Percentiles rank a stretch among this genome's conserved stretches.
Evolutionary conservation across 2,329 filamentous ascomycete species (phyloP).

Genomic region (Cucurbitaria berberidis): DNA sequence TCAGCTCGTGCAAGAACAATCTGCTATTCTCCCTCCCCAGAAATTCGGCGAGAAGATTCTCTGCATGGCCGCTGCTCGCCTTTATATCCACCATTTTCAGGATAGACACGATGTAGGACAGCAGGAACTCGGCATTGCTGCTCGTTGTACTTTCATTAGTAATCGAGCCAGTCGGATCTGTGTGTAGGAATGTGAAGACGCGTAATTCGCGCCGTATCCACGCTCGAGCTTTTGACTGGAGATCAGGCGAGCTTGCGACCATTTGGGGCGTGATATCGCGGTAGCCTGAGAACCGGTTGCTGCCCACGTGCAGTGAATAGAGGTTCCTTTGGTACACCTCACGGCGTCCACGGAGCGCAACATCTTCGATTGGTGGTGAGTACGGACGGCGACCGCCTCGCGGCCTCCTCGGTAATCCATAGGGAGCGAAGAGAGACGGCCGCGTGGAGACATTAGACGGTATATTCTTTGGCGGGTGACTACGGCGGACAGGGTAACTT

Average conservation of each 20-base stretch:
- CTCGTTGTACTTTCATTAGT: slow-evolving; percentile 45
- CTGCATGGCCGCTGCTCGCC: slow-evolving; percentile 77
- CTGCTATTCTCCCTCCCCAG: slow-evolving; percentile 74
- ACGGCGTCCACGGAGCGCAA: slow-evolving; percentile 66
- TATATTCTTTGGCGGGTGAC: slow-evolving; percentile 14
- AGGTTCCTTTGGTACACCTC: slow-evolving; percentile 74
- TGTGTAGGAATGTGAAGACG: slow-evolving; percentile 77
- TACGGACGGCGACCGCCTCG: slow-evolving; percentile 23
- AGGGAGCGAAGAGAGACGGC: slow-evolving; percentile 20
- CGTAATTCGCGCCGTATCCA: slow-evolving; percentile 85
- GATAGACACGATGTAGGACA: slow-evolving; percentile 85
- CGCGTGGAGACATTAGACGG: background rate
- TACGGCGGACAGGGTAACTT: slow-evolving; percentile 61
- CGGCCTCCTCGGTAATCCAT: slow-evolving; percentile 24
- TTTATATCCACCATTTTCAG: slow-evolving; percentile 83
- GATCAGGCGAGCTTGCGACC: slow-evolving; percentile 68
- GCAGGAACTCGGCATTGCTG: slow-evolving; percentile 79
- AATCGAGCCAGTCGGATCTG: slow-evolving; percentile 31
- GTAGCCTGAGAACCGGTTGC: slow-evolving; percentile 78
- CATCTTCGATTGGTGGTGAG: slow-evolving; percentile 43
- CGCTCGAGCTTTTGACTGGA: slow-evolving; percentile 76
- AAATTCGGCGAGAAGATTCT: slow-evolving; percentile 79
- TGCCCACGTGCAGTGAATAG: slow-evolving; percentile 82
- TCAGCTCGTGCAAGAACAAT: slow-evolving; percentile 84
- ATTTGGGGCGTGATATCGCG: slow-evolving; percentile 71